phyloP scores from a whole-genome alignment of 495 filamentous ascomycete genomes.

The Astrothelium macrocarpum region DNA sequence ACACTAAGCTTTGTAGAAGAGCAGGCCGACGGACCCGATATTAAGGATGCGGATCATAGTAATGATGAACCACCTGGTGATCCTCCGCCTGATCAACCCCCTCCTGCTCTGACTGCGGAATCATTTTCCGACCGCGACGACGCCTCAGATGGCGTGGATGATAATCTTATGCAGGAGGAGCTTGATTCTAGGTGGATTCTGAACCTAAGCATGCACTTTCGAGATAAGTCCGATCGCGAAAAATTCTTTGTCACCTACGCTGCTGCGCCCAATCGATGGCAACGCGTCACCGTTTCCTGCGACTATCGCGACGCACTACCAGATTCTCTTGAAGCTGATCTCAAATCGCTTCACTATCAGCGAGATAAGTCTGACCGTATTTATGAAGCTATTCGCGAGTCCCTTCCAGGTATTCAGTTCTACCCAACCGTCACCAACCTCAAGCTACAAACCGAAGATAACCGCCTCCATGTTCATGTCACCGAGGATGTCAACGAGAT shows the following conservation, averaged over 20 bases:
- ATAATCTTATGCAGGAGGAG: conserved; percentile 54
- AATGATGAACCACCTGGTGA: not conserved
- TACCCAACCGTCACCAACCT: conserved; percentile 94
- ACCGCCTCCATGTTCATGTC: conserved; percentile 88
- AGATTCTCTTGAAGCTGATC: conserved; percentile 76
- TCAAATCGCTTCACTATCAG: conserved; percentile 70
- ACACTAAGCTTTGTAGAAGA: conserved; percentile 5
- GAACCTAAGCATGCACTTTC: conserved; percentile 97
- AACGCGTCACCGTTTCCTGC: conserved; percentile 83
- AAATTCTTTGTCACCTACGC: conserved; percentile 98
- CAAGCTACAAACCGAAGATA: conserved; percentile 83
- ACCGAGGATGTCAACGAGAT: conserved; percentile 97
- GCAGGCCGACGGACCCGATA: conserved; percentile 5
- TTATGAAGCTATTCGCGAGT: conserved; percentile 92
- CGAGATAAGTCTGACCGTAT: conserved; percentile 90
- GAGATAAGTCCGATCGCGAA: conserved; percentile 86
- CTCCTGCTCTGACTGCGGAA: not conserved
- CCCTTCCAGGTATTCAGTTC: conserved; percentile 83
- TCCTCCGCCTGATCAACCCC: not conserved
- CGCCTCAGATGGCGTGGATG: conserved; percentile 19
- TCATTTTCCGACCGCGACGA: conserved; percentile 35
- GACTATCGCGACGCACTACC: conserved; percentile 78
- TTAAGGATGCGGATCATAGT: not conserved
- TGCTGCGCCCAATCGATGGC: conserved; percentile 66
- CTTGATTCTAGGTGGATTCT: conserved; percentile 88